These are phyloP conservation scores for Xylariaceae sp. DNA, from an alignment of 2,329 filamentous ascomycete genomes.

Conservation along the genomic window DNA sequence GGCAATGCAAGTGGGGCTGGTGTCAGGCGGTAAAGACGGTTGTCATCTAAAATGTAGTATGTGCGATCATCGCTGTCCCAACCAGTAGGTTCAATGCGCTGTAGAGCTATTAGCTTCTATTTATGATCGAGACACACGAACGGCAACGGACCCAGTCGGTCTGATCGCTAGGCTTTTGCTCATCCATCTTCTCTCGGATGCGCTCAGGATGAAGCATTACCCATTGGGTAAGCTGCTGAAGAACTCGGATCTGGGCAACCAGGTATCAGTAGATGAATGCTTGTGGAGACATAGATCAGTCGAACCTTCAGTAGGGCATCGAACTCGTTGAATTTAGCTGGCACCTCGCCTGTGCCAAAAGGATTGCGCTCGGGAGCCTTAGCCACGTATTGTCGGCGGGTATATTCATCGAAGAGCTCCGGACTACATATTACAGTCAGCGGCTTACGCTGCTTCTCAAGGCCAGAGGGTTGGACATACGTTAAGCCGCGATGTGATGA, in stretches of 20 bases:
- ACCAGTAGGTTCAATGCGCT: slow-evolving; percentile 82
- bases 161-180: slow-evolving; percentile 81
- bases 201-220: slow-evolving; percentile 86
- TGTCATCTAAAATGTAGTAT: slow-evolving; percentile 93
- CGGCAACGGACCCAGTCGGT: slow-evolving; percentile 75
- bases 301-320: slow-evolving; percentile 79
- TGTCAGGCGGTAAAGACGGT: slow-evolving; percentile 87
- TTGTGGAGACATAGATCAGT: neutral
- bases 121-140: slow-evolving; percentile 36
- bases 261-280: slow-evolving; percentile 7
- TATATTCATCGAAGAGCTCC: slow-evolving; percentile 92
- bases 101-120: slow-evolving; percentile 40
- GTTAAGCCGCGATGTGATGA: slow-evolving; percentile 92
- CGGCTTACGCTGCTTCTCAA: slow-evolving; percentile 11
- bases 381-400: slow-evolving; percentile 83
- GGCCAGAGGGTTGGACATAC: slow-evolving; percentile 59
- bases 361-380: slow-evolving; percentile 83
- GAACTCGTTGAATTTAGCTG: slow-evolving; percentile 78
- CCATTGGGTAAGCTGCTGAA: slow-evolving; percentile 91
- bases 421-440: slow-evolving; percentile 57
- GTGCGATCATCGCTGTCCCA: slow-evolving; percentile 87
- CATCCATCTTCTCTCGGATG: slow-evolving; percentile 84
- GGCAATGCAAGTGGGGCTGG: slow-evolving; percentile 69
- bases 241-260: slow-evolving; percentile 65
- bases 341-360: slow-evolving; percentile 78